Evolutionary conservation across 495 filamentous ascomycete genomes (phyloP).

Genomic region (Lophiotrema nucula): DNA sequence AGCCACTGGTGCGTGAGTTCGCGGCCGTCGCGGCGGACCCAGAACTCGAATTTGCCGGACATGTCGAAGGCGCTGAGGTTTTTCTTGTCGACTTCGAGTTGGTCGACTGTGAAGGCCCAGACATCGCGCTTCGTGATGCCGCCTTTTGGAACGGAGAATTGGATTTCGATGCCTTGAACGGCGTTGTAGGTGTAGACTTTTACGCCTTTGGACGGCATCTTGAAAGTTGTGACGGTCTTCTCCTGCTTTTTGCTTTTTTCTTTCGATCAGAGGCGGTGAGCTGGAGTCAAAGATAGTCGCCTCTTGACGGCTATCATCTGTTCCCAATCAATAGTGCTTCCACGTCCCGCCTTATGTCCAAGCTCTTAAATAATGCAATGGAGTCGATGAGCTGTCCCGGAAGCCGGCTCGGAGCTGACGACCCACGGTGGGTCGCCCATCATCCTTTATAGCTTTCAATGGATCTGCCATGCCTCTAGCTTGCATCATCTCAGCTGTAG

Average conservation of each 20-base stretch:
- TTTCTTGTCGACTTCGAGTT: constrained; percentile 49
- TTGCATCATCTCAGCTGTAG: not conserved
- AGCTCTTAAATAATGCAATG: too few species aligned
- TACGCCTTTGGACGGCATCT: constrained; percentile 54
- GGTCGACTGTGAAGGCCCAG: constrained; percentile 41
- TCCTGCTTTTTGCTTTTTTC: not conserved
- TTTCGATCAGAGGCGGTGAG: not conserved
- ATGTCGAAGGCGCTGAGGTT: constrained; percentile 49
- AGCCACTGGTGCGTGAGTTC: constrained; percentile 36
- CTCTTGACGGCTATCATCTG: too few species aligned
- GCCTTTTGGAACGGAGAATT: constrained; percentile 48
- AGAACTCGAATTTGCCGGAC: constrained; percentile 50
- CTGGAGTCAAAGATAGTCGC: too few species aligned
- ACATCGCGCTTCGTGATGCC: constrained; percentile 39
- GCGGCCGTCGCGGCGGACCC: constrained; percentile 43
- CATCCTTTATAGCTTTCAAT: not conserved
- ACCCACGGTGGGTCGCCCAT: not conserved
- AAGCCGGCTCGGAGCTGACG: not conserved
- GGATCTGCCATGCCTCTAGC: not conserved
- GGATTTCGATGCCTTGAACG: constrained; percentile 45
- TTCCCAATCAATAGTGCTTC: too few species aligned
- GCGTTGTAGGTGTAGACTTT: constrained; percentile 50
- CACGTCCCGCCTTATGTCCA: too few species aligned
- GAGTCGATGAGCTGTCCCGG: too few species aligned
- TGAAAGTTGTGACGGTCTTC: not conserved